phyloP scores from a whole-genome alignment of 2,329 filamentous ascomycete species.

The Fusarium bactridioides region DNA sequence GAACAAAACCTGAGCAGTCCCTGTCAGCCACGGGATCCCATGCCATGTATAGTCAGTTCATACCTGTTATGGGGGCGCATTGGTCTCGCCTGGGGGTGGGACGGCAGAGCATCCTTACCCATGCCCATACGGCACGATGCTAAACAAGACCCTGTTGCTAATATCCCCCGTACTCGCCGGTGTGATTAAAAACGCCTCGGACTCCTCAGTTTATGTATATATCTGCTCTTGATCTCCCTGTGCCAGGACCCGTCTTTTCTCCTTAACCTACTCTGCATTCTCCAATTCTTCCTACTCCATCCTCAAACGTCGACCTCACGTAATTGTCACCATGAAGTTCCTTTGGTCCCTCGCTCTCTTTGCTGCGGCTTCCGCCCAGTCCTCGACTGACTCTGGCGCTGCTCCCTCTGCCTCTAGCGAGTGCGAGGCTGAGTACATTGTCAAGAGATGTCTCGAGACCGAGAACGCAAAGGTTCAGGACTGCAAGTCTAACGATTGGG shows the following conservation, averaged over 20 bases:
- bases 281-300: not conserved
- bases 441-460: constrained; percentile 53
- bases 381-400: constrained; percentile 37
- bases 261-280: not conserved
- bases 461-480: constrained; percentile 50
- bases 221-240: constrained; percentile 9
- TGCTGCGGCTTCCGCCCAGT: constrained; percentile 47
- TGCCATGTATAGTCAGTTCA: not conserved
- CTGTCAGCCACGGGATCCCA: not conserved
- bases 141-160: constrained; percentile 24
- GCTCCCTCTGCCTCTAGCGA: constrained; percentile 43
- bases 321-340: constrained; percentile 55
- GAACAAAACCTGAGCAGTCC: not conserved
- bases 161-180: constrained; percentile 32
- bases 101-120: constrained; percentile 19
- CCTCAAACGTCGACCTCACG: not conserved
- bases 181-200: constrained; percentile 31
- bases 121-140: constrained; percentile 15
- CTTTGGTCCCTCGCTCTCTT: constrained; percentile 52
- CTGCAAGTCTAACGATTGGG: constrained; percentile 54
- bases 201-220: not conserved
- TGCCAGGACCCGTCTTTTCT: not conserved
- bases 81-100: constrained; percentile 17
- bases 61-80: constrained; percentile 13
- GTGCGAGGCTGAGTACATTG: constrained; percentile 58